A percentile compares a stretch with the other conserved stretches of the same genome.
Evolutionary conservation across 2,329 filamentous ascomycete genomes (phyloP).

Genomic region (Pseudodiploospora longispora): DNA sequence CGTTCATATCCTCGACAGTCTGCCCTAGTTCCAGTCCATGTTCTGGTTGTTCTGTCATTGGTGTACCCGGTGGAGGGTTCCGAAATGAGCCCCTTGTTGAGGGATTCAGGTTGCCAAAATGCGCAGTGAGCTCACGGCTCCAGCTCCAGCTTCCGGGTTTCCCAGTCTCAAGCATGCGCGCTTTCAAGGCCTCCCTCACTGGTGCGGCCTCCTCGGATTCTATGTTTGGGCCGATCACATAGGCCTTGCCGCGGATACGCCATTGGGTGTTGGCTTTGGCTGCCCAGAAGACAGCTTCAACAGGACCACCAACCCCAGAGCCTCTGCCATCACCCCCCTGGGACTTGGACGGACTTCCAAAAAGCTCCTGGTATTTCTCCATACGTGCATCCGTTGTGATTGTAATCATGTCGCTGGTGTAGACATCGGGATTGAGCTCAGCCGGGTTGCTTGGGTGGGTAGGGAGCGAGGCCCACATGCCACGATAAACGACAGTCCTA

Average conservation of each 20-base stretch:
- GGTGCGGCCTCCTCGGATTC: slow-evolving; percentile 35
- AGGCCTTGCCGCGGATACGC: slow-evolving; percentile 71
- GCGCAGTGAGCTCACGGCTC: slow-evolving; percentile 68
- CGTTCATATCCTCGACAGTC: slow-evolving; percentile 62
- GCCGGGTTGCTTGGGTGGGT: slow-evolving; percentile 66
- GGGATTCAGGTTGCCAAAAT: slow-evolving; percentile 85
- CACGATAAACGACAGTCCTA: slow-evolving; percentile 76
- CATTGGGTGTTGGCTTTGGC: slow-evolving; percentile 67
- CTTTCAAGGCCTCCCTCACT: slow-evolving; percentile 51
- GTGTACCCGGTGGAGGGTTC: slow-evolving; percentile 60
- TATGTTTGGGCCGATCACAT: slow-evolving; percentile 64
- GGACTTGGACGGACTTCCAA: slow-evolving; percentile 29
- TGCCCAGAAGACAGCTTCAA: slow-evolving; percentile 84
- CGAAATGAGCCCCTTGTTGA: slow-evolving; percentile 70
- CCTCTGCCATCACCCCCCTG: neutral
- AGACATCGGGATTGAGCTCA: slow-evolving; percentile 58
- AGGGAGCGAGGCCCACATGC: slow-evolving; percentile 70
- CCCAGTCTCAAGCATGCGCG: slow-evolving; percentile 48
- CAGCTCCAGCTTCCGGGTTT: slow-evolving; percentile 56
- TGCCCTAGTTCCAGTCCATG: slow-evolving; percentile 43
- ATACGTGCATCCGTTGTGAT: slow-evolving; percentile 87
- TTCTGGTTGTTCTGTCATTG: slow-evolving; percentile 42
- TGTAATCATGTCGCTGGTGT: slow-evolving; percentile 68
- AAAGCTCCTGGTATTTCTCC: slow-evolving; percentile 71
- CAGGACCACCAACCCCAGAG: slow-evolving; percentile 56